Percentiles rank a stretch among this genome's conserved stretches.
Conservation (phyloP, 306 rosid genomes). For the Vigna angularis region DNA sequence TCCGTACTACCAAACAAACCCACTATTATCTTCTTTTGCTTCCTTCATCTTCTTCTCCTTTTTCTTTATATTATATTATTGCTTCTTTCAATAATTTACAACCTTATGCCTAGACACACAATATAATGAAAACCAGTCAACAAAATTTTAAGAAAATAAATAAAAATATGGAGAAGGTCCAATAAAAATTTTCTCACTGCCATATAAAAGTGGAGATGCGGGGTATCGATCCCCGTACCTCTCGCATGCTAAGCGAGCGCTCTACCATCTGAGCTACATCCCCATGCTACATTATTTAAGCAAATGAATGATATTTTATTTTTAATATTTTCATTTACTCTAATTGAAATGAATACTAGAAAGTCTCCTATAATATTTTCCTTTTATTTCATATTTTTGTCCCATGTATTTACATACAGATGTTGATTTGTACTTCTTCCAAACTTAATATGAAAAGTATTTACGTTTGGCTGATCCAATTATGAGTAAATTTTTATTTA, state of each 20-base stretch:
- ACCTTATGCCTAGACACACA: neutral
- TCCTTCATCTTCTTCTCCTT: neutral
- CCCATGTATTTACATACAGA: neutral
- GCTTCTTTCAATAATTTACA: constrained; percentile 17
- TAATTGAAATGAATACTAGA: too few relatives aligned
- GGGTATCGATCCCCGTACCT: constrained; percentile 96
- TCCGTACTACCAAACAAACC: constrained; percentile 40
- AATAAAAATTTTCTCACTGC: neutral
- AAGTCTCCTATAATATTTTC: too few relatives aligned
- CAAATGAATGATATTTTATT: too few relatives aligned
- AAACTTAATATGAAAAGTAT: too few relatives aligned
- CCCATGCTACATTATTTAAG: too few relatives aligned
- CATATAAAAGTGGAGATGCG: constrained; percentile 60
- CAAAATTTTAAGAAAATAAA: neutral
- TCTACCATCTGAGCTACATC: constrained; percentile 98
- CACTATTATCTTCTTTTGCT: neutral
- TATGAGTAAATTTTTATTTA: too few relatives aligned
- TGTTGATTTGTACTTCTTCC: too few relatives aligned
- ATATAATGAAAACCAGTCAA: neutral
- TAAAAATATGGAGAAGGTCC: neutral
- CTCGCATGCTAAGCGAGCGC: constrained; percentile 98
- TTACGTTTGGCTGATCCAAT: too few relatives aligned
- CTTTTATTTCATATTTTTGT: neutral
- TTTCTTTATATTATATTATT: neutral
- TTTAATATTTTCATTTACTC: too few relatives aligned